A percentile compares a stretch with the other conserved stretches of the same genome.
These are phyloP conservation scores for Articulospora tetracladia DNA, from an alignment of 495 filamentous ascomycete species.

Conservation along the genomic window DNA sequence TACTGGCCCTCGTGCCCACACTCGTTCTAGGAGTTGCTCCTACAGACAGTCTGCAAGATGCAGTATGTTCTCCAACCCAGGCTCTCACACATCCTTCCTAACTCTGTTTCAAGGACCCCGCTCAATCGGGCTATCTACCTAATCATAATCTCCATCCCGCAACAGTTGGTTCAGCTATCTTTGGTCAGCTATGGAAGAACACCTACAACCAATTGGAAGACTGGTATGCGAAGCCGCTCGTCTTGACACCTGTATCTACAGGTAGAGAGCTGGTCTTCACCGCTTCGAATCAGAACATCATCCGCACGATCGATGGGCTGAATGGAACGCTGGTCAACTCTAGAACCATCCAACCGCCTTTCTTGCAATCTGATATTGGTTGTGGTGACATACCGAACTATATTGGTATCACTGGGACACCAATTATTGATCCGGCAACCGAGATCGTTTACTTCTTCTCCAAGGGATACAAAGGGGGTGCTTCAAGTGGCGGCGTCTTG, in stretches of 20 bases:
- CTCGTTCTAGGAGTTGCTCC: slow-evolving; percentile 19
- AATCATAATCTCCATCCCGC: slow-evolving; percentile 44
- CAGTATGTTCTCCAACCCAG: slow-evolving; percentile 2
- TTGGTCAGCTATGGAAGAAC: slow-evolving; percentile 33
- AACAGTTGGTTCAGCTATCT: slow-evolving; percentile 31
- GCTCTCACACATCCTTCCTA: neutral
- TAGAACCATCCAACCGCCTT: slow-evolving; percentile 41
- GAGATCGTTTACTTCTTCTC: slow-evolving; percentile 39
- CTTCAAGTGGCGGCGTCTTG: slow-evolving; percentile 25
- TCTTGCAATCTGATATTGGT: slow-evolving; percentile 33
- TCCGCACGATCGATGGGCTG: slow-evolving; percentile 42
- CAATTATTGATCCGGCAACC: slow-evolving; percentile 46
- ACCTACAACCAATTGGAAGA: slow-evolving; percentile 21
- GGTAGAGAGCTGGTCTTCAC: slow-evolving; percentile 39
- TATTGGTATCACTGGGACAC: slow-evolving; percentile 42
- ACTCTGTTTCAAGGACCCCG: slow-evolving; percentile 23
- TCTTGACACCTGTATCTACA: slow-evolving; percentile 36
- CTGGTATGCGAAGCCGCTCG: slow-evolving; percentile 42
- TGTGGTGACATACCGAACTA: slow-evolving; percentile 43
- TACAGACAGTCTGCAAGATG: slow-evolving; percentile 36
- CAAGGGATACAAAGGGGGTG: slow-evolving; percentile 33
- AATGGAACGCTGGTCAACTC: slow-evolving; percentile 37
- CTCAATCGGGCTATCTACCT: slow-evolving; percentile 38
- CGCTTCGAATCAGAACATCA: slow-evolving; percentile 41
- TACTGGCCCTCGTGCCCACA: slow-evolving; percentile 6